Evolutionary conservation across 2,329 filamentous ascomycete species (phyloP), one percentile per base, ranked within the genome.

Genomic region (Nannizziopsis arthrosporioides): DNA sequence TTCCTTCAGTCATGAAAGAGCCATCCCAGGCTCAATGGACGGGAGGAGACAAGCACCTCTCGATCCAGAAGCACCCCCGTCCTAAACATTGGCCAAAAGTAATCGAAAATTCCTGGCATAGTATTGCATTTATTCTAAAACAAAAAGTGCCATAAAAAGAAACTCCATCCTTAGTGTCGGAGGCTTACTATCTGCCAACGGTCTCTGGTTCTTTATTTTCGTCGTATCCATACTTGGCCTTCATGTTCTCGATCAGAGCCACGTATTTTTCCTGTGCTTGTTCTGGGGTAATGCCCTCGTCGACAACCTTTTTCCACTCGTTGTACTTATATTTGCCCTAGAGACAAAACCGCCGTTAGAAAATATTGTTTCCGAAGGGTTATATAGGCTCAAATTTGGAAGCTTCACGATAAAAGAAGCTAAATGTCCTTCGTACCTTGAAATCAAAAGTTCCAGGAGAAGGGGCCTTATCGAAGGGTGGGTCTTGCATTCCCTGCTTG

Each of bases 301-400:
- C 77, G 60, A 78, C 76, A 53, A 80, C 60, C 62, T 80, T 75
- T 68, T 86, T 71, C 87, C 87, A 94, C 47, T 82, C 79, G 59
- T 73, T 76, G 71, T 81, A 78, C 76, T 93, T 94, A 60, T 79
- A 79, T 72, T 92, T 93, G 69, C 73, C 80, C 84, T 87, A 45
- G 9, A n/a, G 12, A 54, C 17, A 17, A 14, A 38, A 40, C 38
- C 27, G 40, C 42, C n/a, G 31, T 32, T 18, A 59, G 54, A 56
- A 55, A 51, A 41, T 10, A 34, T n/a, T n/a, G n/a, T n/a, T n/a
- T n/a, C n/a, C n/a, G 15, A 35, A 18, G 42, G 2, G 14, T 11
- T 50, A 42, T 5, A 35, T 32, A 6, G 51, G 34, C 44, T 51
- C 49, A 55, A 58, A 50, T 54, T 57, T 46, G 51, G 57, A 44